Conservation (phyloP, 176 grass and related monocot genomes). For the Bromus sterilis region DNA sequence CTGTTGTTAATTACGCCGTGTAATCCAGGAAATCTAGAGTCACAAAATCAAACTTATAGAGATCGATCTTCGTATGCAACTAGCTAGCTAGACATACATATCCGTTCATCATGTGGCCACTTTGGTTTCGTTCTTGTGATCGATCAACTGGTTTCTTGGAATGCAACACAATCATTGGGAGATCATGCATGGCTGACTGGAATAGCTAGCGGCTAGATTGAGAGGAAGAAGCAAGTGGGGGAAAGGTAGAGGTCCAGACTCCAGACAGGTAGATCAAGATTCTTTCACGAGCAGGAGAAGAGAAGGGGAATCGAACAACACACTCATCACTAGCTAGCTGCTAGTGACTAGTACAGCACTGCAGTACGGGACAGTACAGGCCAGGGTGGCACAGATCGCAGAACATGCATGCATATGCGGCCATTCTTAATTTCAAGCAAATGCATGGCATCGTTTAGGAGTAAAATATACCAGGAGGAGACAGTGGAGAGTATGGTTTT, state of each 20-base stretch:
- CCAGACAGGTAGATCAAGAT: conserved; percentile 31
- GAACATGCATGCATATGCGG: conserved; percentile 38
- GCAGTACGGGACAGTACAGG: conserved; percentile 32
- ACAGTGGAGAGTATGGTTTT: too few relatives aligned
- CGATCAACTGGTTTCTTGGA: background rate
- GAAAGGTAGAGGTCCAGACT: background rate
- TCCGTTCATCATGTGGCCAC: background rate
- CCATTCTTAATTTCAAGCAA: conserved; percentile 24
- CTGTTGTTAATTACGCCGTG: conserved; percentile 12
- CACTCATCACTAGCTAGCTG: background rate
- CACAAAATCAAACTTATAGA: conserved; percentile 33
- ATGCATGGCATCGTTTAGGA: background rate
- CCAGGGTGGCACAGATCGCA: conserved; percentile 41
- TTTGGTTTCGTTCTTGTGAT: background rate
- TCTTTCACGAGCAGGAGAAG: conserved; percentile 6
- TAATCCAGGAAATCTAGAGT: conserved; percentile 34
- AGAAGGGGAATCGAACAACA: conserved; percentile 31
- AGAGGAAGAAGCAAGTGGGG: conserved; percentile 1
- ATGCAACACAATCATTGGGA: background rate
- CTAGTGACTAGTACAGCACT: conserved; percentile 5
- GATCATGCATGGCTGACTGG: background rate
- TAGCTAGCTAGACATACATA: background rate
- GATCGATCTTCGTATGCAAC: conserved; percentile 5
- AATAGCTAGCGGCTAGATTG: background rate
- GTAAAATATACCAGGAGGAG: too few relatives aligned